Evolutionary conservation across 2,329 filamentous ascomycete genomes (phyloP).

Genomic region (Harringtonia aguacate): DNA sequence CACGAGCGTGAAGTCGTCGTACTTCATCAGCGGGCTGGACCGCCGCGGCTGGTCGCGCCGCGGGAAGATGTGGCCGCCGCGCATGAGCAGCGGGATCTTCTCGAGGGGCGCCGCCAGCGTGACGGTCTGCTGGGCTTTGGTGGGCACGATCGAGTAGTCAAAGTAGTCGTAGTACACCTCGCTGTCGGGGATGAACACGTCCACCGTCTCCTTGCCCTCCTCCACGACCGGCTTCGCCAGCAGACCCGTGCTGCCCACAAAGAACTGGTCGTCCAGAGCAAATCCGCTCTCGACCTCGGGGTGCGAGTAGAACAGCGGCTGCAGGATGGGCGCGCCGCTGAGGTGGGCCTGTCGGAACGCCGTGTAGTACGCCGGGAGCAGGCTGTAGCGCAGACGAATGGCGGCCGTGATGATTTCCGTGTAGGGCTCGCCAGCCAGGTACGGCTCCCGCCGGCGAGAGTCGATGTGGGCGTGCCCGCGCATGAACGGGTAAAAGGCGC

Average conservation of each 20-base stretch:
- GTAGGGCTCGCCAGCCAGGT: slow-evolving; percentile 76
- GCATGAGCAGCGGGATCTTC: slow-evolving; percentile 83
- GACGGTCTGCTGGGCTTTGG: slow-evolving; percentile 57
- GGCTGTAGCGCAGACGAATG: slow-evolving; percentile 75
- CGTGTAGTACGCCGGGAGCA: slow-evolving; percentile 93
- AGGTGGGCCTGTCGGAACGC: slow-evolving; percentile 84
- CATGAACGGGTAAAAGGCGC: slow-evolving; percentile 97
- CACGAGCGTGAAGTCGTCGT: slow-evolving; percentile 89
- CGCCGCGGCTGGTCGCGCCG: slow-evolving; percentile 81
- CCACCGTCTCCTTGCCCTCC: slow-evolving; percentile 59
- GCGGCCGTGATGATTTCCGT: slow-evolving; percentile 79
- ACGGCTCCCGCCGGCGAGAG: slow-evolving; percentile 86
- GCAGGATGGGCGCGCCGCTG: slow-evolving; percentile 75
- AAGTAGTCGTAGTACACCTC: slow-evolving; percentile 96
- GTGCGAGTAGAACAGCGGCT: slow-evolving; percentile 88
- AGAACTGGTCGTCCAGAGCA: slow-evolving; percentile 83
- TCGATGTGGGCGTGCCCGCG: slow-evolving; percentile 95
- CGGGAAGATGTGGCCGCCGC: slow-evolving; percentile 82
- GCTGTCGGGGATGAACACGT: slow-evolving; percentile 80
- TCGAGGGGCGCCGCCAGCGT: slow-evolving; percentile 70
- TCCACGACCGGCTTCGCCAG: slow-evolving; percentile 85
- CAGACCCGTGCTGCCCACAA: slow-evolving; percentile 77
- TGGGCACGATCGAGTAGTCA: slow-evolving; percentile 63
- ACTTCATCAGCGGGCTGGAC: slow-evolving; percentile 81
- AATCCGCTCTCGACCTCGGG: slow-evolving; percentile 82